A percentile compares a stretch with the other conserved stretches of the same genome.
Evolutionary conservation across 768 basidiomycete genomes (phyloP).

Genomic region (Boletus reticulatus): DNA sequence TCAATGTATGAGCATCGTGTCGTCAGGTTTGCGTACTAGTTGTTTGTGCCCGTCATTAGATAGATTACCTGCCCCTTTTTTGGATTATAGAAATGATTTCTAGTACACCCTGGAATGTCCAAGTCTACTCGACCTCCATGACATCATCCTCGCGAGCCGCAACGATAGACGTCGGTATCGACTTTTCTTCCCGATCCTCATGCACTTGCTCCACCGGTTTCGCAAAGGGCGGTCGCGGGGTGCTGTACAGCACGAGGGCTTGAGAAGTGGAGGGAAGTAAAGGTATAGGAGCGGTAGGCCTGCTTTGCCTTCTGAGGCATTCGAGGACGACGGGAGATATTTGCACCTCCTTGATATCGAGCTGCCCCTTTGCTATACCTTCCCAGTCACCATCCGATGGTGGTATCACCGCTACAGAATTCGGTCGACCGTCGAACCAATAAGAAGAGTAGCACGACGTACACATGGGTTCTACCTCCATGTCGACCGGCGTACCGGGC

Average conservation of each 20-base stretch:
- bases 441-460: conserved; percentile 20
- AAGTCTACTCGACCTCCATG: conserved; percentile 50
- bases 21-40: conserved; percentile 18
- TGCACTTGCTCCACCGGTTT: neutral
- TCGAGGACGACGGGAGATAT: conserved; percentile 48
- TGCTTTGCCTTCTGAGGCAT: conserved; percentile 38
- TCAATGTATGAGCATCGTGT: conserved; percentile 8
- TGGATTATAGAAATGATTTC: conserved; percentile 23
- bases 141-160: conserved; percentile 36
- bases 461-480: conserved; percentile 74
- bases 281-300: conserved; percentile 22
- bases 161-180: neutral
- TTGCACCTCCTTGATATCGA: conserved; percentile 28
- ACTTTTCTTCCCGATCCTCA: neutral
- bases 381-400: conserved; percentile 10
- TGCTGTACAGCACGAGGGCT: conserved; percentile 56
- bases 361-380: conserved; percentile 22
- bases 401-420: conserved; percentile 16
- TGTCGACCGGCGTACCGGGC: conserved; percentile 44
- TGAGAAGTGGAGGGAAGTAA: conserved; percentile 26
- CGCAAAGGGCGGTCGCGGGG: conserved; percentile 32
- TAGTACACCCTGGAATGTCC: conserved; percentile 1
- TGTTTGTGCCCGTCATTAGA: conserved; percentile 26
- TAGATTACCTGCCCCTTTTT: conserved; percentile 25
- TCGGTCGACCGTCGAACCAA: neutral